Evolutionary conservation across 306 rosid genomes (phyloP).

Genomic region (Malus fusca): DNA sequence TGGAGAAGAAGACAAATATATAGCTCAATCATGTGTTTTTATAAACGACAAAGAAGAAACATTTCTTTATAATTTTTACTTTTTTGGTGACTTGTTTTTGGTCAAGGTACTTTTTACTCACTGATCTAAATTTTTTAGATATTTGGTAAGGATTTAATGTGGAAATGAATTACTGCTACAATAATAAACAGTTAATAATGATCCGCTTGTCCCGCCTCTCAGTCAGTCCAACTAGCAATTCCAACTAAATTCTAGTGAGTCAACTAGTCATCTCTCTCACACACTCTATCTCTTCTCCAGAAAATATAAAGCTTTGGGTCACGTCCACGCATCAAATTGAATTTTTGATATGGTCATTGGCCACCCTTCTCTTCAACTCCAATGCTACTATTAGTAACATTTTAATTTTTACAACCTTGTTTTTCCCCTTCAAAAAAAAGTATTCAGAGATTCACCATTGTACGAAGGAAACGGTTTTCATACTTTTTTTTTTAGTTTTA

Average conservation of each 20-base stretch:
- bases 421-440: background rate
- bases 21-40: too few relatives aligned
- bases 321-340: background rate
- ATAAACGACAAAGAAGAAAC: too few relatives aligned
- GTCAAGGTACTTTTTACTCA: background rate
- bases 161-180: background rate
- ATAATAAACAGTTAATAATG: background rate
- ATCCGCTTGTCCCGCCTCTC: background rate
- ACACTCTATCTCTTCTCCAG: too few relatives aligned
- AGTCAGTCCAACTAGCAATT: background rate
- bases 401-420: background rate
- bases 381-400: too few relatives aligned
- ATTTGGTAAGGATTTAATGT: too few relatives aligned
- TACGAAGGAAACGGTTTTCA: too few relatives aligned
- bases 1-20: background rate
- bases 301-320: too few relatives aligned
- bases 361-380: too few relatives aligned
- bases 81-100: background rate
- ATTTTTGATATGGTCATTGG: too few relatives aligned
- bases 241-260: background rate
- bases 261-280: too few relatives aligned
- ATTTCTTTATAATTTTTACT: too few relatives aligned
- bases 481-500: too few relatives aligned
- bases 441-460: background rate
- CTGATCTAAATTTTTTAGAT: background rate